These are phyloP conservation scores for Diplodia mutila DNA, from an alignment of 2,329 filamentous ascomycete genomes.

Conservation along the genomic window DNA sequence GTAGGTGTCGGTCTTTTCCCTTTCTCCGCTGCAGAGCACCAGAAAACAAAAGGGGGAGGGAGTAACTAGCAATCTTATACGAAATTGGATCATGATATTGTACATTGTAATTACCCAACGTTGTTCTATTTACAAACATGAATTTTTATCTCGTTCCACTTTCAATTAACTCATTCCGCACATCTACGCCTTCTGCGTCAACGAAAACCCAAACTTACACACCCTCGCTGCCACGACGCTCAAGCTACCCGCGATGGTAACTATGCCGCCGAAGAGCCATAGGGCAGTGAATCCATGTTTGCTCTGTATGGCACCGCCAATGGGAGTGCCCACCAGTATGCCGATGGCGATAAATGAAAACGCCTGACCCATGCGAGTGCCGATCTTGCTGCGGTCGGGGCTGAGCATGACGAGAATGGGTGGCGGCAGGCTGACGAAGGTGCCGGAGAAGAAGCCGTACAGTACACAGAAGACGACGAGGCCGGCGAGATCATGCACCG, in stretches of 20 bases:
- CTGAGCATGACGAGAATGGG: conserved; percentile 51
- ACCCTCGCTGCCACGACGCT: conserved; percentile 17
- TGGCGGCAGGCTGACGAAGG: conserved; percentile 51
- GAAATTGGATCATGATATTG: no score
- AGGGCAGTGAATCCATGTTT: conserved; percentile 47
- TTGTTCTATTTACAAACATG: neutral
- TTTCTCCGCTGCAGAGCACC: no score
- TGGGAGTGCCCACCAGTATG: conserved; percentile 60
- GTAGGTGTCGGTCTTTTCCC: neutral
- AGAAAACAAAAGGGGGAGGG: no score
- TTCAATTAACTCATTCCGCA: neutral
- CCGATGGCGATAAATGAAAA: conserved; percentile 57
- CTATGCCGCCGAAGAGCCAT: conserved; percentile 50
- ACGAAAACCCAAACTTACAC: conserved; percentile 6
- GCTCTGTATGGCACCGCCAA: conserved; percentile 59
- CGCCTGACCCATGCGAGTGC: conserved; percentile 60
- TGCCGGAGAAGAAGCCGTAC: conserved; percentile 55
- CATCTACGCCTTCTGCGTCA: conserved; percentile 1
- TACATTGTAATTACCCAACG: no score
- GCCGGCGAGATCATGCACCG: conserved; percentile 37
- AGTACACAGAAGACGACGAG: conserved; percentile 49
- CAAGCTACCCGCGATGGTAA: conserved; percentile 28
- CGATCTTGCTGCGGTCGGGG: conserved; percentile 50
- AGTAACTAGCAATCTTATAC: no score
- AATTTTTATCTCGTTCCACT: no score